Percentiles rank a stretch among this genome's conserved stretches.
Evolutionary conservation across 2,329 filamentous ascomycete genomes (phyloP).

Genomic region (Fusarium duplospermum): DNA sequence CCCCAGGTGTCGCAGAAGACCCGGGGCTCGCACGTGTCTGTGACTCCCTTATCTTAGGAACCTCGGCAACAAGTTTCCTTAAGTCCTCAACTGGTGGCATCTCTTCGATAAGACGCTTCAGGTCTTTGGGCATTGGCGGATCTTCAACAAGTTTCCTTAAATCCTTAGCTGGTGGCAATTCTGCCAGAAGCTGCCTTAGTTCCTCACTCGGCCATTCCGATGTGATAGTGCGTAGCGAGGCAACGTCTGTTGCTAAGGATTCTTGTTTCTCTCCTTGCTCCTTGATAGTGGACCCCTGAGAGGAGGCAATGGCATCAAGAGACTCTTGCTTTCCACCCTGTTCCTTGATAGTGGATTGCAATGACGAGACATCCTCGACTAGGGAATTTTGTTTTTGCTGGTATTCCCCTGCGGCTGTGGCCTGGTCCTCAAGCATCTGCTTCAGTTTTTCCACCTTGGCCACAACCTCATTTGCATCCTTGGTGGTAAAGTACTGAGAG

Average conservation of each 20-base stretch:
- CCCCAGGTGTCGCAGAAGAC: conserved; percentile 5
- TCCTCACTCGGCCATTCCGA: not conserved
- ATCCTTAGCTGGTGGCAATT: conserved; percentile 11
- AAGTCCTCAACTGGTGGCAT: conserved; percentile 13
- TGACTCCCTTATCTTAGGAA: conserved; percentile 10
- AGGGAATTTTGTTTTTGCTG: conserved; percentile 15
- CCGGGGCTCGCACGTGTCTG: not conserved
- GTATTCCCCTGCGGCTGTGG: conserved; percentile 8
- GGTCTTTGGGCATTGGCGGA: conserved; percentile 4
- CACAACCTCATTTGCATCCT: not conserved
- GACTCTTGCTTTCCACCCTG: conserved; percentile 9
- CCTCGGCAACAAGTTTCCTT: conserved; percentile 6
- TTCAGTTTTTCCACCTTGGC: not conserved
- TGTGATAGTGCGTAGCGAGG: not conserved
- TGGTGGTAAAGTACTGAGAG: not conserved
- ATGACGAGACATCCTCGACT: not conserved
- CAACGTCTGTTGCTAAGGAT: conserved; percentile 8
- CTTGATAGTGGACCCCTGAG: conserved; percentile 1
- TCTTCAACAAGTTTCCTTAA: conserved; percentile 8
- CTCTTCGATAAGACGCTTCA: conserved; percentile 12
- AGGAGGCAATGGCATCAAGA: conserved; percentile 2
- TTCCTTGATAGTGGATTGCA: conserved; percentile 2
- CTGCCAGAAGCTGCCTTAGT: conserved; percentile 7
- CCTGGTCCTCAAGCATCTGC: not conserved
- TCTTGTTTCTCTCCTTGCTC: not conserved